A percentile compares a stretch with the other conserved stretches of the same genome.
phyloP scores from a whole-genome alignment of 176 grass and related monocot genomes.

The Triticum timopheevii region DNA sequence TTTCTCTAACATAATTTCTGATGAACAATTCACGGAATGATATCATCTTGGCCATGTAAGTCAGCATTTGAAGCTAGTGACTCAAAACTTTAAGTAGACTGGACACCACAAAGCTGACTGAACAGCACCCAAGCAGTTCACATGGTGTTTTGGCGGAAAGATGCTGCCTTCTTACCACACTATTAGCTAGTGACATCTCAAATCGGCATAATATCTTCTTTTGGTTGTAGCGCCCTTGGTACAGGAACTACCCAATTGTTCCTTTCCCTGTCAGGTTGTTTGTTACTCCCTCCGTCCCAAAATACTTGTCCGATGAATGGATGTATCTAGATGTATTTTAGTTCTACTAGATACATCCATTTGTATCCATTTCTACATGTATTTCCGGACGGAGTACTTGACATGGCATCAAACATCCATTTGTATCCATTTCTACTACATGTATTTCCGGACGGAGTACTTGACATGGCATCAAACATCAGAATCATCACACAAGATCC shows the following conservation, averaged over 20 bases:
- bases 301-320: no score
- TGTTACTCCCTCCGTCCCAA: neutral
- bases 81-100: neutral
- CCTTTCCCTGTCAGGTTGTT: neutral
- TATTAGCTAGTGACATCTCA: neutral
- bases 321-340: no score
- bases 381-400: no score
- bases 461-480: neutral
- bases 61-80: conserved; percentile 17
- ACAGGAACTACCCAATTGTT: neutral
- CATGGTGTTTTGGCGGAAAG: neutral
- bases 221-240: neutral
- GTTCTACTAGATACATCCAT: no score
- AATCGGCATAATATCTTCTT: conserved; percentile 16
- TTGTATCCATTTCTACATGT: no score
- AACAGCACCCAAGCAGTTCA: neutral
- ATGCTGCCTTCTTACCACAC: neutral
- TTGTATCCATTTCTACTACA: no score
- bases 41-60: no score
- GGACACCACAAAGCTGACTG: conserved; percentile 4
- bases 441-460: no score
- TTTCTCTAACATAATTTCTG: no score
- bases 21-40: no score
- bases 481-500: conserved; percentile 7
- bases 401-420: no score